Evolutionary conservation across 768 basidiomycete species (phyloP).

Genomic region (Hericium alpestre): DNA sequence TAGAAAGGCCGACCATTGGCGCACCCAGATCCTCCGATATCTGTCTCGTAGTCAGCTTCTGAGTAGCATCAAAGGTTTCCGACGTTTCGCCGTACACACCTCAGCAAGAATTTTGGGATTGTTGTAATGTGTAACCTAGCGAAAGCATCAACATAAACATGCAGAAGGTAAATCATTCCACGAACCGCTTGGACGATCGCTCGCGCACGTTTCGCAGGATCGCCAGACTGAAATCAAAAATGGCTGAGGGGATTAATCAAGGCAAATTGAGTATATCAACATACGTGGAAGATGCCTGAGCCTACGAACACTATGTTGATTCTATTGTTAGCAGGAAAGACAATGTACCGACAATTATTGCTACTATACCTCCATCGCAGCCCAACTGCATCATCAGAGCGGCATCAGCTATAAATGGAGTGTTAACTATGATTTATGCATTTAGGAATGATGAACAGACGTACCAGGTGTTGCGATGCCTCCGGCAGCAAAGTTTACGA

Average conservation of each 20-base stretch:
- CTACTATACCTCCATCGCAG: conserved; percentile 77
- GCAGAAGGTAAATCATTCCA: conserved; percentile 1
- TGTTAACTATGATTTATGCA: conserved; percentile 5
- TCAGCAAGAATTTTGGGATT: conserved; percentile 89
- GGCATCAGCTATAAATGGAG: conserved; percentile 59
- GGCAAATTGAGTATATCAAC: conserved; percentile 17
- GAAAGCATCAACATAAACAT: conserved; percentile 3
- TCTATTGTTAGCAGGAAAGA: conserved; percentile 1
- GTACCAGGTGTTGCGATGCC: conserved; percentile 85
- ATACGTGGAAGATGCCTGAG: conserved; percentile 89
- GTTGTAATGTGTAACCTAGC: conserved; percentile 84
- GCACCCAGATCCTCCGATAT: conserved; percentile 76
- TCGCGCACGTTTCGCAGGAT: conserved; percentile 86
- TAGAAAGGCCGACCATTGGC: conserved; percentile 90
- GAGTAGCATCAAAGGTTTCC: background rate
- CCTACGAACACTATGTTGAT: conserved; percentile 78
- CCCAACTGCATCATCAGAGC: conserved; percentile 99
- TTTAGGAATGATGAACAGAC: conserved; percentile 7
- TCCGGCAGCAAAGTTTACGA: conserved; percentile 95
- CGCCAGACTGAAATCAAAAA: conserved; percentile 51
- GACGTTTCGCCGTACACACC: conserved; percentile 25
- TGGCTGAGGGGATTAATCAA: background rate
- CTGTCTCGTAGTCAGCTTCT: conserved; percentile 20
- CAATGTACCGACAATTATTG: background rate
- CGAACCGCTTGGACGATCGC: conserved; percentile 92